Evolutionary conservation across 2,329 filamentous ascomycete species (phyloP).

Genomic region (Epichloe coenophiala): DNA sequence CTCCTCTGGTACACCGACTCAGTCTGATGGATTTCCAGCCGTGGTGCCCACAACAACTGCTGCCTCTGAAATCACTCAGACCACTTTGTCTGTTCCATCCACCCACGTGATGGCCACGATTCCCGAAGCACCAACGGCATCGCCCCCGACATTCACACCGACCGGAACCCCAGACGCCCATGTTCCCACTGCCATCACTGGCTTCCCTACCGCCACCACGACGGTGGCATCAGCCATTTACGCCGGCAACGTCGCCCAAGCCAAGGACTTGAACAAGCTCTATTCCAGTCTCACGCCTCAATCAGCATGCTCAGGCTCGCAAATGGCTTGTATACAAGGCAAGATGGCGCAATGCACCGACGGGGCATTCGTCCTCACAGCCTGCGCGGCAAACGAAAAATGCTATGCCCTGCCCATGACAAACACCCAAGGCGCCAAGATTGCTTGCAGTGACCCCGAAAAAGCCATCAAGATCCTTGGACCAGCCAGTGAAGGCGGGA

Average conservation of each 20-base stretch:
- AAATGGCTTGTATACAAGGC: conserved; percentile 40
- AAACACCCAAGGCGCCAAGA: conserved; percentile 29
- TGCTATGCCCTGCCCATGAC: conserved; percentile 45
- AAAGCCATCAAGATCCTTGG: conserved; percentile 31
- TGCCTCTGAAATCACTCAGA: not conserved
- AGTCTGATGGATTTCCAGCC: not conserved
- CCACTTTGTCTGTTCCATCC: not conserved
- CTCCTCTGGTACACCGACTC: not conserved
- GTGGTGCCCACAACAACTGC: not conserved
- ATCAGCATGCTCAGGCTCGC: conserved; percentile 31
- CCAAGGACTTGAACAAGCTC: conserved; percentile 31
- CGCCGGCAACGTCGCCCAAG: conserved; percentile 30
- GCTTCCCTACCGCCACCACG: conserved; percentile 22
- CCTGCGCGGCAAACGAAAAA: conserved; percentile 21
- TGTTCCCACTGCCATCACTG: conserved; percentile 29
- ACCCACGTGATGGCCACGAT: not conserved
- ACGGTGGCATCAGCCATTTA: conserved; percentile 29
- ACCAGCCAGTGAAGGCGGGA: conserved; percentile 5
- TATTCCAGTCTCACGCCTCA: conserved; percentile 30
- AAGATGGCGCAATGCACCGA: conserved; percentile 32
- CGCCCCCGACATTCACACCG: conserved; percentile 8
- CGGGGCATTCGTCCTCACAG: conserved; percentile 28
- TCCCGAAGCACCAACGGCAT: not conserved
- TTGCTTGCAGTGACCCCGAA: conserved; percentile 31
- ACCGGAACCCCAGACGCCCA: conserved; percentile 23